A percentile compares a stretch with the other conserved stretches of the same genome.
phyloP scores from a whole-genome alignment of 2,329 filamentous ascomycete genomes.

The Trichoderma lentiforme region DNA sequence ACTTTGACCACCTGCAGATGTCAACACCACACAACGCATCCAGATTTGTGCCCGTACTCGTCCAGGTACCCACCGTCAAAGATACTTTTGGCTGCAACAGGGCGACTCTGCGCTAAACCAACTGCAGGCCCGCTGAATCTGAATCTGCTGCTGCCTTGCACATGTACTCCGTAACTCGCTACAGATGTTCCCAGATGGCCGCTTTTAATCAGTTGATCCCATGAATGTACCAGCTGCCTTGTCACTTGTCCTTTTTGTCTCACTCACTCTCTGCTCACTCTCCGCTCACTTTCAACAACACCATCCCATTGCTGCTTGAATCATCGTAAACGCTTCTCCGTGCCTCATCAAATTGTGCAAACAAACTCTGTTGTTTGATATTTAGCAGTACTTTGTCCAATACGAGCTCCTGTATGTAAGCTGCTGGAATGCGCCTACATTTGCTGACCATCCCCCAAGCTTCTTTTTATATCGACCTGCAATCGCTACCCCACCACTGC shows the following conservation, averaged over 20 bases:
- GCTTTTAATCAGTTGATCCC: neutral
- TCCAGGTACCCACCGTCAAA: neutral
- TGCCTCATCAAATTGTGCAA: neutral
- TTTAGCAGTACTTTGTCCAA: too few relatives aligned
- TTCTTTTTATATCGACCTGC: neutral
- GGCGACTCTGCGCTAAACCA: neutral
- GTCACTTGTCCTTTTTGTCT: neutral
- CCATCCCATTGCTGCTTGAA: neutral
- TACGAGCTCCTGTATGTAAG: neutral
- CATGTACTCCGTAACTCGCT: neutral
- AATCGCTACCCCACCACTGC: conserved; percentile 8
- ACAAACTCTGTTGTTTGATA: neutral
- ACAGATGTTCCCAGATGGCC: neutral
- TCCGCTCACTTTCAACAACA: neutral
- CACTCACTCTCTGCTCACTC: neutral
- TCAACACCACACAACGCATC: neutral
- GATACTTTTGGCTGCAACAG: neutral
- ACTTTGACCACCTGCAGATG: neutral
- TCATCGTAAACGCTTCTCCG: neutral
- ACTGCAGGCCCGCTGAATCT: neutral
- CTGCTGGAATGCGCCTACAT: neutral
- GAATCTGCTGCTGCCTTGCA: neutral
- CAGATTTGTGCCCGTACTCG: neutral
- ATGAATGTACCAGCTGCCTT: neutral
- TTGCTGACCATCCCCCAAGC: neutral